Evolutionary conservation across 768 basidiomycete genomes (phyloP).

Genomic region (Termitomyces sp.): DNA sequence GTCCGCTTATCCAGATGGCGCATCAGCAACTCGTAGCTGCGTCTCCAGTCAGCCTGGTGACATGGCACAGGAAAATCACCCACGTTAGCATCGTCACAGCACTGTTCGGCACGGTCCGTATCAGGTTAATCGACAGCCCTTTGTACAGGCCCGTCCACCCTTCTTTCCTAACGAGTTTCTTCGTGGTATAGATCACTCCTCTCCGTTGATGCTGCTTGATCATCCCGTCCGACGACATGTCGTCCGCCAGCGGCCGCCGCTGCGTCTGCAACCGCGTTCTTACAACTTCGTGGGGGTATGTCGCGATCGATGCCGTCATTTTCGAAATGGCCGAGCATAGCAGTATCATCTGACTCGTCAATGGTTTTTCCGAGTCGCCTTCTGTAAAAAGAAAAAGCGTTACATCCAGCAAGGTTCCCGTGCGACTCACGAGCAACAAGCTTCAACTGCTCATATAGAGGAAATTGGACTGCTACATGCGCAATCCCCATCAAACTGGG

Average conservation of each 20-base stretch:
- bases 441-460: constrained; percentile 92
- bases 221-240: constrained; percentile 57
- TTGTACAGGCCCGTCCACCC: constrained; percentile 90
- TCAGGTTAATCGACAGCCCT: constrained; percentile 88
- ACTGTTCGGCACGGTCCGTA: constrained; percentile 93
- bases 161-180: constrained; percentile 70
- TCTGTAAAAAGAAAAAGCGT: constrained; percentile 22
- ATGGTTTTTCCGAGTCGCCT: constrained; percentile 36
- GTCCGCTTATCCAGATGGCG: constrained; percentile 30
- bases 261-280: constrained; percentile 96
- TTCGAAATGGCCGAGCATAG: constrained; percentile 90
- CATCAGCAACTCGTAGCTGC: constrained; percentile 50
- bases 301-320: constrained; percentile 92
- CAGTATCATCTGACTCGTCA: constrained; percentile 67
- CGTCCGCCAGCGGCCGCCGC: constrained; percentile 55
- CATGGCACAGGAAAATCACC: constrained; percentile 14
- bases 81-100: constrained; percentile 95
- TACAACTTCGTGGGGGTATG: constrained; percentile 97
- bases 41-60: not conserved
- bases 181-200: constrained; percentile 71
- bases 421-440: constrained; percentile 69
- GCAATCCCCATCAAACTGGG: constrained; percentile 91
- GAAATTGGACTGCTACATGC: constrained; percentile 97
- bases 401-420: not conserved
- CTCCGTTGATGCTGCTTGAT: constrained; percentile 46